Conservation (phyloP, 2,329 filamentous ascomycete species). For the Chaetomium strumarium region DNA sequence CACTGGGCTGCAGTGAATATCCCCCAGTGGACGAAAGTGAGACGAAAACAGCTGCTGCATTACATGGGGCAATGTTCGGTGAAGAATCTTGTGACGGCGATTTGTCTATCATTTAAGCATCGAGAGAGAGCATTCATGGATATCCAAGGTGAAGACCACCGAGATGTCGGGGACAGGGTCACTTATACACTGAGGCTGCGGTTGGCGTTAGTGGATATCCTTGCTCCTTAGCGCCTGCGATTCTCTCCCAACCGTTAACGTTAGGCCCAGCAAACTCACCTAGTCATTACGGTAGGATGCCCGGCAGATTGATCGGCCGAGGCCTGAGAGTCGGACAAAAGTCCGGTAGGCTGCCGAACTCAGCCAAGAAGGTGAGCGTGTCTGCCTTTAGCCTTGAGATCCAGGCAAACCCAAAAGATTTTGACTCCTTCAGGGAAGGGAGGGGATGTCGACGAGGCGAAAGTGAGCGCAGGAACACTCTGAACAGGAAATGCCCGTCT, state of each 20-base stretch:
- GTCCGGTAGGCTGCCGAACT: not conserved
- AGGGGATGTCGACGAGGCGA: no score
- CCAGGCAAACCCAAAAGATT: not conserved
- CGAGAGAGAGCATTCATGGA: not conserved
- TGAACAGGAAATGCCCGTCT: not conserved
- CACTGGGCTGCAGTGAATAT: no score
- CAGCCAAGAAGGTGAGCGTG: not conserved
- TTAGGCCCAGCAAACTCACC: not conserved
- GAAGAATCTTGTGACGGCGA: not conserved
- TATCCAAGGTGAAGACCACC: not conserved
- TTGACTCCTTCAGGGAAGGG: no score
- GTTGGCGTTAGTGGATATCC: conserved; percentile 8
- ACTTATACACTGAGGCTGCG: conserved; percentile 8
- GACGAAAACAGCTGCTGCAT: not conserved
- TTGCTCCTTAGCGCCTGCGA: conserved; percentile 1
- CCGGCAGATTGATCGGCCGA: conserved; percentile 7
- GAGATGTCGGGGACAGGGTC: not conserved
- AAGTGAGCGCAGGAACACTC: not conserved
- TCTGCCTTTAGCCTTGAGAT: not conserved
- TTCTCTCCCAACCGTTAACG: not conserved
- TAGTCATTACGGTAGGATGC: not conserved
- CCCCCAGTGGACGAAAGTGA: not conserved
- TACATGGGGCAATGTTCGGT: not conserved
- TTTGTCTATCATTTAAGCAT: not conserved
- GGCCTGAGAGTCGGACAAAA: not conserved